Evolutionary conservation across 768 basidiomycete species (phyloP).

Genomic region (Myochromella boudieri): DNA sequence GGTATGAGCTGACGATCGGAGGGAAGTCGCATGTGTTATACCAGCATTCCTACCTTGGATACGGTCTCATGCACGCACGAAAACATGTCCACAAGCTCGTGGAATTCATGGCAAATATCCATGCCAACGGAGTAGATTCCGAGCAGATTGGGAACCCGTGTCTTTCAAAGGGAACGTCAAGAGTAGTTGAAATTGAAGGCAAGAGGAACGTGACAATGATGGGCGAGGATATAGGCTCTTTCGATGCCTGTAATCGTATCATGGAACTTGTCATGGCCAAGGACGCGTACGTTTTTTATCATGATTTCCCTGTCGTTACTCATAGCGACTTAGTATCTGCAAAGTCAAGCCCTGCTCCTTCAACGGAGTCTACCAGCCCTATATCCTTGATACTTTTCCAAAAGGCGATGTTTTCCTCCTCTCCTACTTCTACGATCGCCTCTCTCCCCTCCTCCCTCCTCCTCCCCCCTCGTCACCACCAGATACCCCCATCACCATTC

Average conservation of each 20-base stretch:
- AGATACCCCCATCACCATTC: slow-evolving; percentile 10
- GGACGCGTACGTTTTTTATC: slow-evolving; percentile 67
- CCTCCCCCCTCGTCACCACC: slow-evolving; percentile 5
- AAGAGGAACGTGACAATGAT: slow-evolving; percentile 78
- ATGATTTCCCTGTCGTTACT: slow-evolving; percentile 1
- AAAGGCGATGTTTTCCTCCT: slow-evolving; percentile 85
- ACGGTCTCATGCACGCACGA: slow-evolving; percentile 89
- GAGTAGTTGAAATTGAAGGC: slow-evolving; percentile 61
- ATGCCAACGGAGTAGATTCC: slow-evolving; percentile 20
- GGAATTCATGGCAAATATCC: slow-evolving; percentile 70
- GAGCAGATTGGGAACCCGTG: slow-evolving; percentile 72
- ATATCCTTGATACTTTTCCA: slow-evolving; percentile 84
- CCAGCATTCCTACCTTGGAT: slow-evolving; percentile 97
- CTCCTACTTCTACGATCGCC: slow-evolving; percentile 97
- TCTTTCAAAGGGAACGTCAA: slow-evolving; percentile 62
- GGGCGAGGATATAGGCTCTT: slow-evolving; percentile 79
- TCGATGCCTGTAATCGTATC: slow-evolving; percentile 82
- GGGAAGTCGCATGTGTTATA: slow-evolving; percentile 76
- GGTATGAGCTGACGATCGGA: slow-evolving; percentile 79
- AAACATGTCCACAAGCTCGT: slow-evolving; percentile 84
- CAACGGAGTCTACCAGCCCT: slow-evolving; percentile 96
- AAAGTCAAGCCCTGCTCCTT: slow-evolving; percentile 94
- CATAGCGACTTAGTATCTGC: slow-evolving; percentile 59
- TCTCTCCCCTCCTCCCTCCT: slow-evolving; percentile 64
- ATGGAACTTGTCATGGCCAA: slow-evolving; percentile 92